Percentiles rank a stretch among this genome's conserved stretches.
These are phyloP conservation scores for Lophiotrema nucula DNA, from an alignment of 495 filamentous ascomycete species.

Conservation along the genomic window DNA sequence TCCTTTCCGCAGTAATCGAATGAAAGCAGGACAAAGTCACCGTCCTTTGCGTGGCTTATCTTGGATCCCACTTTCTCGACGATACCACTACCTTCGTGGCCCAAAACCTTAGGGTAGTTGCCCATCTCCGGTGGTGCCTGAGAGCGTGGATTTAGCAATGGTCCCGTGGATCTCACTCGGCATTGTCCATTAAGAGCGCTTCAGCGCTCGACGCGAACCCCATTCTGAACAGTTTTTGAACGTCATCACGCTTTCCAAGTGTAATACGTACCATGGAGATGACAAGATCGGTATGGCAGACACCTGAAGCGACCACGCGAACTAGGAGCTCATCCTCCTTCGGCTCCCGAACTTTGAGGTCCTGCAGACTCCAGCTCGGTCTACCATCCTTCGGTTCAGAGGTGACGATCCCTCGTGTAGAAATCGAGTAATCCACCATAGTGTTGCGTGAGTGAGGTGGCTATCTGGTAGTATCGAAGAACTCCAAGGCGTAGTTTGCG, in stretches of 20 bases:
- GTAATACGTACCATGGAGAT: constrained; percentile 1
- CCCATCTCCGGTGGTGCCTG: constrained; percentile 12
- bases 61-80: constrained; percentile 11
- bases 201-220: no score
- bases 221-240: no score
- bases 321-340: constrained; percentile 7
- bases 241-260: no score
- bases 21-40: constrained; percentile 15
- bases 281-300: constrained; percentile 18
- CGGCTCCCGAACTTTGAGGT: constrained; percentile 1
- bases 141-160: no score
- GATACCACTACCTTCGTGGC: constrained; percentile 16
- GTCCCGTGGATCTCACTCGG: no score
- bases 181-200: no score
- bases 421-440: not conserved
- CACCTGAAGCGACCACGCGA: constrained; percentile 8
- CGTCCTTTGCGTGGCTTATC: constrained; percentile 5
- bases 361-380: constrained; percentile 4
- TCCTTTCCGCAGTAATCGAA: constrained; percentile 8
- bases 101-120: constrained; percentile 15
- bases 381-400: constrained; percentile 1
- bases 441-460: not conserved
- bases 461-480: no score
- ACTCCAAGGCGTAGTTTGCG: no score
- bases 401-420: constrained; percentile 10